Percentiles rank a stretch among this genome's conserved stretches.
phyloP scores from a whole-genome alignment of 495 filamentous ascomycete species.

The Aspergillus nanangensis region DNA sequence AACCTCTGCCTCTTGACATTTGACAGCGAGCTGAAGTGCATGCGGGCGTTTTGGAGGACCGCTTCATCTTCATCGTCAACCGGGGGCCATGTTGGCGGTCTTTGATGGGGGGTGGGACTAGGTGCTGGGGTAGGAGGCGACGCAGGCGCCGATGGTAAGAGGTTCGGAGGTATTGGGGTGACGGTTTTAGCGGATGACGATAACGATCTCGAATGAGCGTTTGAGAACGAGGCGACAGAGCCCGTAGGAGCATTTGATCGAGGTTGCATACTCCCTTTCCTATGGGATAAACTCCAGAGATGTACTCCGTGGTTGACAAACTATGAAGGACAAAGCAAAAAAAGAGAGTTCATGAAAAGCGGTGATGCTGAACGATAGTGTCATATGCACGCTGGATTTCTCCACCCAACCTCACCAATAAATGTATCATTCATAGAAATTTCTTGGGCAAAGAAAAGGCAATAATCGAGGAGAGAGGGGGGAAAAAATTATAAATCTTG shows the following conservation, averaged over 20 bases:
- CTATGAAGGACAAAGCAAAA: conserved; percentile 5
- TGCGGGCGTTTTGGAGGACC: conserved; percentile 49
- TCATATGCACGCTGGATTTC: conserved; percentile 10
- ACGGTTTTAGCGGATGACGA: conserved; percentile 47
- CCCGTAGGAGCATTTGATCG: conserved; percentile 29
- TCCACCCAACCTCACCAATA: conserved; percentile 11
- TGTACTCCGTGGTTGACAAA: conserved; percentile 25
- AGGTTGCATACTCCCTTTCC: conserved; percentile 23
- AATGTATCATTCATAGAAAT: background rate
- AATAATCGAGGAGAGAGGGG: no score
- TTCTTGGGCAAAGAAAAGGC: no score
- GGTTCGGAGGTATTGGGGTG: conserved; percentile 51
- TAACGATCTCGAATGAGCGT: conserved; percentile 45
- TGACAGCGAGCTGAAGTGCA: conserved; percentile 51
- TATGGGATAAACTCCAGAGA: conserved; percentile 26
- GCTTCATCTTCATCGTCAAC: conserved; percentile 53
- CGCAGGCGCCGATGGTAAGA: conserved; percentile 61
- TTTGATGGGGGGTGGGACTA: conserved; percentile 60
- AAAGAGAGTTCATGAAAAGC: conserved; percentile 28
- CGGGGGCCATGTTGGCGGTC: conserved; percentile 55
- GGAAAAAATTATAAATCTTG: no score
- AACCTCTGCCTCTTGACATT: conserved; percentile 55
- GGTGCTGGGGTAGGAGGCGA: conserved; percentile 68
- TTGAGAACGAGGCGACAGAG: conserved; percentile 28
- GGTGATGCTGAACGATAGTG: conserved; percentile 8